Percentiles rank a stretch among this genome's conserved stretches.
Conservation (phyloP, 352 stramenopile species). For the Globisporangium uncinulatum region DNA sequence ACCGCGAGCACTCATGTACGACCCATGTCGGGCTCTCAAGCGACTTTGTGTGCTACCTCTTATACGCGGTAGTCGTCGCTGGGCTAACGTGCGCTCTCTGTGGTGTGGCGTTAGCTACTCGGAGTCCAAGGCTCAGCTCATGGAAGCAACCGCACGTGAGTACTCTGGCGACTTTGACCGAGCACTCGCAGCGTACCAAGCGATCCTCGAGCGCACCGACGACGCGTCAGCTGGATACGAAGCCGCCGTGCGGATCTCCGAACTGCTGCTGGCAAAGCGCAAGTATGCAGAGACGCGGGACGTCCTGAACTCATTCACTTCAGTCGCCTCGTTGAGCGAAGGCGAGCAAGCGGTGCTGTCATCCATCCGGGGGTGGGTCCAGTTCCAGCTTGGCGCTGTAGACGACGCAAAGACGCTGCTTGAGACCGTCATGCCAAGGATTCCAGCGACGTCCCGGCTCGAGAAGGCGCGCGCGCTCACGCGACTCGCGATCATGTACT, state of each 20-base stretch:
- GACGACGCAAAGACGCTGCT: conserved; percentile 32
- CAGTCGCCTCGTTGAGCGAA: conserved; percentile 4
- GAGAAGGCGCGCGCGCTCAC: conserved; percentile 43
- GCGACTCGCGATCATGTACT: conserved; percentile 74
- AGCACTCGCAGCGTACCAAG: conserved; percentile 38
- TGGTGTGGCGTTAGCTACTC: conserved; percentile 35
- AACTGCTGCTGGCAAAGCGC: conserved; percentile 35
- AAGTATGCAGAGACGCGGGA: conserved; percentile 26
- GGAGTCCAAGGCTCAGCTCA: conserved; percentile 39
- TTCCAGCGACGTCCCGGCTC: conserved; percentile 13
- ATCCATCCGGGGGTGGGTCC: conserved; percentile 44
- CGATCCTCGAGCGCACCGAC: conserved; percentile 15
- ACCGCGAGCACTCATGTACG: conserved; percentile 38
- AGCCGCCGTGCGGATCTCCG: conserved; percentile 34
- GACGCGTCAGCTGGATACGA: conserved; percentile 20
- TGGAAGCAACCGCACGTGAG: conserved; percentile 49
- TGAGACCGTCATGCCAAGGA: conserved; percentile 24
- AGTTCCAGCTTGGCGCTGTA: conserved; percentile 34
- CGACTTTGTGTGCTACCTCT: neutral
- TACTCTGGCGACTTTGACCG: conserved; percentile 39
- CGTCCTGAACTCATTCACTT: conserved; percentile 20
- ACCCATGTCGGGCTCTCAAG: neutral
- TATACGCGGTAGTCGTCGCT: neutral
- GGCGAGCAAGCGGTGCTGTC: conserved; percentile 17
- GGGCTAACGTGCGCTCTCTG: neutral